Evolutionary conservation across 805 yeast species (phyloP).

Genomic region (Saccharomycopsis schoenii): DNA sequence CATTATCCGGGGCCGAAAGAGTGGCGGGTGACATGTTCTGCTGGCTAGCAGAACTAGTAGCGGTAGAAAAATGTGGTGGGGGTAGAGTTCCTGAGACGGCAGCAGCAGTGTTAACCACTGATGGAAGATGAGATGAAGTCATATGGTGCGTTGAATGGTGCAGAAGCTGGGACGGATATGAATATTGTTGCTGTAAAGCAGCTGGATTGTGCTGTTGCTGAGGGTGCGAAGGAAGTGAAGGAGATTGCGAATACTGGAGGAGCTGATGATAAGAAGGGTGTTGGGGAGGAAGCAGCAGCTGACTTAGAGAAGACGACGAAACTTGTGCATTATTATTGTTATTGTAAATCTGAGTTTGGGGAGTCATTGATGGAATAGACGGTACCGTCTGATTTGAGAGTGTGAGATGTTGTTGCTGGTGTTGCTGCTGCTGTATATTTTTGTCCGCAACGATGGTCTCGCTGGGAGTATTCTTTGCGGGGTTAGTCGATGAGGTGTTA

Average conservation of each 20-base stretch:
- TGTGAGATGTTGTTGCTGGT: background rate
- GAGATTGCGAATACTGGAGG: background rate
- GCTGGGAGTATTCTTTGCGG: background rate
- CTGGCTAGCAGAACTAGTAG: background rate
- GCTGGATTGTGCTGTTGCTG: background rate
- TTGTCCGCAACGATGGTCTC: slow-evolving; percentile 2
- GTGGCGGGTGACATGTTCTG: background rate
- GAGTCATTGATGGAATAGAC: background rate
- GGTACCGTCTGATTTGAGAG: slow-evolving; percentile 10
- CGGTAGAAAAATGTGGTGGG: background rate
- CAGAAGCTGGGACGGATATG: background rate
- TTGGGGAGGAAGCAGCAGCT: background rate
- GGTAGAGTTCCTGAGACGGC: background rate
- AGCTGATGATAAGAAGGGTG: slow-evolving; percentile 11
- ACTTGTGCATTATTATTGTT: background rate
- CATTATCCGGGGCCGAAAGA: background rate
- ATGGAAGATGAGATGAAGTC: background rate
- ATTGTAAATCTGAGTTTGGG: too few relatives aligned
- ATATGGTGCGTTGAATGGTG: background rate
- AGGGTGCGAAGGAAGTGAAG: background rate
- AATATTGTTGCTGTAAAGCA: background rate
- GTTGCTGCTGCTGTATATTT: slow-evolving; percentile 2
- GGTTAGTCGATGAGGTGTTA: slow-evolving; percentile 7
- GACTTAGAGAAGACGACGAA: background rate
- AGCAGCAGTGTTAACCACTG: background rate